Evolutionary conservation across 2,329 filamentous ascomycete genomes (phyloP).

Genomic region (Albophoma yamanashiensis): DNA sequence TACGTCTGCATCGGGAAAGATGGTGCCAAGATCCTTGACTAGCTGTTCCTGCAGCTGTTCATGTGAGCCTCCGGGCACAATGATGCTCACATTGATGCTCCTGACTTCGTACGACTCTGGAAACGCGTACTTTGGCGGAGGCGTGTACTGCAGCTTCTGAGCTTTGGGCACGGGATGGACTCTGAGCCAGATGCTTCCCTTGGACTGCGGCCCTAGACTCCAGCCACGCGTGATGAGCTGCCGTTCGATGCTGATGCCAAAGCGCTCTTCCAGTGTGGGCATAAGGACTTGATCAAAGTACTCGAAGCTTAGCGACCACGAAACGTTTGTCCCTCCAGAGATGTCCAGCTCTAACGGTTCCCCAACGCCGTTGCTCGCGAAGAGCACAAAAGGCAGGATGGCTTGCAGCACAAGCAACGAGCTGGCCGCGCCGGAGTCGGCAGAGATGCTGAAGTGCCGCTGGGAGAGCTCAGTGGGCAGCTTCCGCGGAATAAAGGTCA

Average conservation of each 20-base stretch:
- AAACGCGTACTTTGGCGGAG: constrained; percentile 9
- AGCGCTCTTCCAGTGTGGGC: constrained; percentile 39
- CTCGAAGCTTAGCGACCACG: constrained; percentile 47
- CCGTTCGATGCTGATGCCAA: constrained; percentile 36
- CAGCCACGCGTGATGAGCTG: constrained; percentile 37
- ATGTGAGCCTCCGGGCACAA: constrained; percentile 35
- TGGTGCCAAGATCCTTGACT: constrained; percentile 22
- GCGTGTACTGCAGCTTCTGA: constrained; percentile 23
- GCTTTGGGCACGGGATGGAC: constrained; percentile 21
- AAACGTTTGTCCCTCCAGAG: constrained; percentile 48
- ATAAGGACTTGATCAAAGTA: constrained; percentile 52
- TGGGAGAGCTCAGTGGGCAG: constrained; percentile 26
- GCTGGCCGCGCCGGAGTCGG: constrained; percentile 41
- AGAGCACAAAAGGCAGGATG: constrained; percentile 47
- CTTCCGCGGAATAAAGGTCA: constrained; percentile 34
- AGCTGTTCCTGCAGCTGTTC: constrained; percentile 29
- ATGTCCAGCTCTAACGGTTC: constrained; percentile 39
- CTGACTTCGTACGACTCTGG: constrained; percentile 25
- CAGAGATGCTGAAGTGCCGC: constrained; percentile 36
- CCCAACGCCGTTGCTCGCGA: constrained; percentile 31
- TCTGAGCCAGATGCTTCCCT: constrained; percentile 34
- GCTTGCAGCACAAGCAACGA: constrained; percentile 49
- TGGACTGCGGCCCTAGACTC: constrained; percentile 30
- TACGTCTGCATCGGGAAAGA: constrained; percentile 33
- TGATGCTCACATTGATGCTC: constrained; percentile 38